A percentile compares a stretch with the other conserved stretches of the same genome.
Evolutionary conservation across 768 basidiomycete species (phyloP).

Genomic region (Pilatotrama ljubarskyi): DNA sequence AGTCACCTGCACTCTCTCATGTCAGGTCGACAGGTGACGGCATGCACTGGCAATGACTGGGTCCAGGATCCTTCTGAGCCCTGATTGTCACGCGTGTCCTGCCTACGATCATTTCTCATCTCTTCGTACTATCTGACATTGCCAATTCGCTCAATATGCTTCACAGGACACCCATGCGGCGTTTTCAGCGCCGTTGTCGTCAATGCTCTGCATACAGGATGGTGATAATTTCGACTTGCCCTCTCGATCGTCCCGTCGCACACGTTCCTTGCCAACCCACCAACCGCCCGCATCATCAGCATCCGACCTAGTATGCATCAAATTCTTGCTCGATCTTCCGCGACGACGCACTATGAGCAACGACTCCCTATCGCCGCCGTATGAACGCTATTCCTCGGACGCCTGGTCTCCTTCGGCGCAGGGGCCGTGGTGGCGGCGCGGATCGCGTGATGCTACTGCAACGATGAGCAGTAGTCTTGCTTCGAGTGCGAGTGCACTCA

Average conservation of each 20-base stretch:
- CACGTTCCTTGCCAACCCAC: not conserved
- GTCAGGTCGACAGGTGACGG: no score
- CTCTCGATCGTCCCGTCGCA: conserved; percentile 22
- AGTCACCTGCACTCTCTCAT: no score
- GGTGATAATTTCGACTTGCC: conserved; percentile 42
- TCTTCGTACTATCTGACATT: no score
- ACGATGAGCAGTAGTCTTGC: conserved; percentile 11
- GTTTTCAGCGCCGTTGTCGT: conserved; percentile 41
- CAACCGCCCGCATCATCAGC: not conserved
- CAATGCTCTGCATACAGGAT: conserved; percentile 46
- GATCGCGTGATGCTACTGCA: conserved; percentile 17
- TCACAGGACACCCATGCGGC: conserved; percentile 41
- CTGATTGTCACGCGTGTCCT: no score
- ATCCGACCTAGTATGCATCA: conserved; percentile 12
- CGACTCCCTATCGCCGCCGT: not conserved
- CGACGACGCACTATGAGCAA: conserved; percentile 13
- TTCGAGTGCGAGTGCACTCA: conserved; percentile 7
- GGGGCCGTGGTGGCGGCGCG: conserved; percentile 24
- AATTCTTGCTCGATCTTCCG: not conserved
- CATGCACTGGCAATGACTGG: no score
- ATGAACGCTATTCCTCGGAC: not conserved
- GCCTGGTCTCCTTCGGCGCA: not conserved
- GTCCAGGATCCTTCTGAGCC: no score
- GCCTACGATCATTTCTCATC: no score
- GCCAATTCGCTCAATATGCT: no score